Percentiles rank a stretch among this genome's conserved stretches.
Conservation (phyloP, 2,329 filamentous ascomycete species). For the Exophiala lecanii-corni region DNA sequence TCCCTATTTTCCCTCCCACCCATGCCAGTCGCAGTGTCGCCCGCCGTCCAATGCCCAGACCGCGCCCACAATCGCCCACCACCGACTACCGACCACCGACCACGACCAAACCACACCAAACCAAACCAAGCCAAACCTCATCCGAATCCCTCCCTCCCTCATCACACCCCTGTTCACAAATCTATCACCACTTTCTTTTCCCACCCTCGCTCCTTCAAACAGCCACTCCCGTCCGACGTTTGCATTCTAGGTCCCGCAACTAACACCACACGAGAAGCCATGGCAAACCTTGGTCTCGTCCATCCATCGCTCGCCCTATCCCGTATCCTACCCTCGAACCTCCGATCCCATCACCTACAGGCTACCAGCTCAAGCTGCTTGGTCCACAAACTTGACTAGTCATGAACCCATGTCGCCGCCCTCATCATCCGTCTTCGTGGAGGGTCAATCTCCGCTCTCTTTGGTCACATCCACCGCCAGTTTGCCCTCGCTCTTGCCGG, state of each 20-base stretch:
- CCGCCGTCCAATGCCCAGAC: no score
- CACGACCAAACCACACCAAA: background rate
- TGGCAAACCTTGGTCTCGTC: conserved; percentile 18
- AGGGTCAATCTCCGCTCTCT: conserved; percentile 21
- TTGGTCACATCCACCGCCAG: conserved; percentile 9
- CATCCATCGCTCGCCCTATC: conserved; percentile 19
- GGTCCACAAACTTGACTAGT: conserved; percentile 14
- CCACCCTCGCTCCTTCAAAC: conserved; percentile 21
- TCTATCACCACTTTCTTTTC: conserved; percentile 13
- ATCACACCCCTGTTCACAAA: conserved; percentile 10
- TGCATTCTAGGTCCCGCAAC: conserved; percentile 28
- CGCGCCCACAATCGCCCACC: no score
- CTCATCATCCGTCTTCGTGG: conserved; percentile 17
- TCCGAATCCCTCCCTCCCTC: conserved; percentile 16
- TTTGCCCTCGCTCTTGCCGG: conserved; percentile 18
- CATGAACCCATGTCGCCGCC: conserved; percentile 6
- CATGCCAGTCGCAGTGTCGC: no score
- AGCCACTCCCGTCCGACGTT: conserved; percentile 25
- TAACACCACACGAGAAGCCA: conserved; percentile 17
- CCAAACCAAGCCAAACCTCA: conserved; percentile 8
- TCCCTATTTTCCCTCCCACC: no score
- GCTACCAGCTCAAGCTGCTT: conserved; percentile 20
- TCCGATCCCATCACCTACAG: background rate
- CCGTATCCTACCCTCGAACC: conserved; percentile 17
- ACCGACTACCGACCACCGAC: no score